Conservation (phyloP, 108 stramenopile species). For the Cylindrotheca closterium region DNA sequence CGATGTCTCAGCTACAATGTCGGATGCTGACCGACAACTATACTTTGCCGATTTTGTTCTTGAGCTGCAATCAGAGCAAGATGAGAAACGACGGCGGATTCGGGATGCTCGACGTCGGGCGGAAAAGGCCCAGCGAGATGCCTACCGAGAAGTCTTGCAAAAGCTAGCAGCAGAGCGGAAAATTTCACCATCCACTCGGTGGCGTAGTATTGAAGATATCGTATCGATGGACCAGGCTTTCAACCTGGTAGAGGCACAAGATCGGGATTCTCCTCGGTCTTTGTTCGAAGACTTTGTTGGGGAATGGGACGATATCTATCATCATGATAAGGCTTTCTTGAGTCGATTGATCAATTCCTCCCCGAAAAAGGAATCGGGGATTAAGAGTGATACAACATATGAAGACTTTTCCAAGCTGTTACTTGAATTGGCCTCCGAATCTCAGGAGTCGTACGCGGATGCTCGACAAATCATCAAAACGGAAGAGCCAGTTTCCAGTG, state of each 20-base stretch:
- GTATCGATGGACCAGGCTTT: constrained; percentile 46
- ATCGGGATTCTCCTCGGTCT: constrained; percentile 62
- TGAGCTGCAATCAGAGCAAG: constrained; percentile 71
- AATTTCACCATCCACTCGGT: constrained; percentile 56
- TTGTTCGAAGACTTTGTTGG: constrained; percentile 79
- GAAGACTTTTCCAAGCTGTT: constrained; percentile 58
- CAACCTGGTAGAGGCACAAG: constrained; percentile 55
- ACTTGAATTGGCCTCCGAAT: constrained; percentile 47
- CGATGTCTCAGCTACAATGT: constrained; percentile 41
- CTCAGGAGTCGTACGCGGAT: constrained; percentile 50
- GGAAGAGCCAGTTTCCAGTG: constrained; percentile 68
- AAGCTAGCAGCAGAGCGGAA: constrained; percentile 51
- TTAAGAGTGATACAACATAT: constrained; percentile 31
- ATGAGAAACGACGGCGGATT: constrained; percentile 75
- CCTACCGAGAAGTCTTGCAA: constrained; percentile 41
- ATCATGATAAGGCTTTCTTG: constrained; percentile 55
- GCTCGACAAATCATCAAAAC: constrained; percentile 49
- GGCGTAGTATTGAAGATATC: constrained; percentile 54
- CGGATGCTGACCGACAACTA: constrained; percentile 69
- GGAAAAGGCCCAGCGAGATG: constrained; percentile 81
- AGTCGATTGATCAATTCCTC: constrained; percentile 31
- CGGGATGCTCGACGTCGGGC: constrained; percentile 72
- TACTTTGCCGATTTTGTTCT: constrained; percentile 79
- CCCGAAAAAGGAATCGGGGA: constrained; percentile 16
- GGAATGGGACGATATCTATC: constrained; percentile 70